Conservation (phyloP, 441 rosid species). For the Bruguiera hainesii region DNA sequence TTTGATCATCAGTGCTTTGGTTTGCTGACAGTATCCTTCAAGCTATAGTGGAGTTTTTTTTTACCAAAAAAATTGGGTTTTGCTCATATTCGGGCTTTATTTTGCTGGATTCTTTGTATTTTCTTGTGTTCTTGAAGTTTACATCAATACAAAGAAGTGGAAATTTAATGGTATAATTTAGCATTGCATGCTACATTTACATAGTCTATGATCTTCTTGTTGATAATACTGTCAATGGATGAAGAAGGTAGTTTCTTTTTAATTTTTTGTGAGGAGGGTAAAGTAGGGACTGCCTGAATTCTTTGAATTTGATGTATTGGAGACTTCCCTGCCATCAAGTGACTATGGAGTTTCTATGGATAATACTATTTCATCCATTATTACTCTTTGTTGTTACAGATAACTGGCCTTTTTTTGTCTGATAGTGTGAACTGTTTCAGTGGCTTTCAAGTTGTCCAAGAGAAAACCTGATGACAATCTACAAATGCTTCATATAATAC, state of each 20-base stretch:
- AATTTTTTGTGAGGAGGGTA: neutral
- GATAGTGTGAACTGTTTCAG: conserved; percentile 50
- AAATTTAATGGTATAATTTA: neutral
- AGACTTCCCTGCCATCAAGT: neutral
- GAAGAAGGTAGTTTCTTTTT: neutral
- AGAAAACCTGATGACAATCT: conserved; percentile 87
- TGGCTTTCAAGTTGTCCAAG: conserved; percentile 95
- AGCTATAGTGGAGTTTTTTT: too few species aligned
- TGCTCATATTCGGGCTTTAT: too few species aligned
- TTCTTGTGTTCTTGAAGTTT: too few species aligned
- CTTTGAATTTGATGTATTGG: neutral
- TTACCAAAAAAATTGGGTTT: too few species aligned
- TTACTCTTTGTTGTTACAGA: conserved; percentile 14
- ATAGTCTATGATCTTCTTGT: neutral
- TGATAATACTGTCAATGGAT: neutral
- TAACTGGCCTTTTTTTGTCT: conserved; percentile 21
- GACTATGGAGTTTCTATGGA: conserved; percentile 2
- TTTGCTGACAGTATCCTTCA: too few species aligned
- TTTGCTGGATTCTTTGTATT: too few species aligned
- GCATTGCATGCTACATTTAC: neutral
- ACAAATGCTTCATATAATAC: conserved; percentile 66
- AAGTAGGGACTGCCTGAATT: neutral
- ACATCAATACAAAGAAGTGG: too few species aligned
- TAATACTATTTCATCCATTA: conserved; percentile 4
- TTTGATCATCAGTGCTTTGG: too few species aligned